phyloP scores from a whole-genome alignment of 2,329 filamentous ascomycete genomes.

The Scleromitrula shiraiana region DNA sequence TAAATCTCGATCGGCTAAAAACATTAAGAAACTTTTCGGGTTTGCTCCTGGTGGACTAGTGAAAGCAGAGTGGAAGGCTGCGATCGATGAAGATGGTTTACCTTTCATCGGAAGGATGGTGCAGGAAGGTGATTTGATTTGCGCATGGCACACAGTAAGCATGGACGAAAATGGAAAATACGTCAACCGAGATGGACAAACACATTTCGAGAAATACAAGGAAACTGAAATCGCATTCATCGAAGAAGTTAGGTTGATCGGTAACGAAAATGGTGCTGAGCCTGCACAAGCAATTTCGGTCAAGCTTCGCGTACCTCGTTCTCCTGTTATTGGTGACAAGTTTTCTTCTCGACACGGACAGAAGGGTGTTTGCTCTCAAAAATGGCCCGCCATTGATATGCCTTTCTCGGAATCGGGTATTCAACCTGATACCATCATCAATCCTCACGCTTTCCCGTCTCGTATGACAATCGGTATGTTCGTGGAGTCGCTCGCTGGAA shows the following conservation, averaged over 20 bases:
- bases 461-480: constrained; percentile 99
- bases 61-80: constrained; percentile 59
- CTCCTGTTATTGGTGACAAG: constrained; percentile 94
- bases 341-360: constrained; percentile 98
- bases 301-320: constrained; percentile 85
- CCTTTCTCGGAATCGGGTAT: constrained; percentile 96
- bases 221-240: constrained; percentile 81
- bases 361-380: constrained; percentile 93
- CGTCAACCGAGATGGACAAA: constrained; percentile 77
- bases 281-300: constrained; percentile 82
- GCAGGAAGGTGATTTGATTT: constrained; percentile 73
- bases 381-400: constrained; percentile 91
- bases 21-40: constrained; percentile 76
- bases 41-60: constrained; percentile 74
- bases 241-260: constrained; percentile 87
- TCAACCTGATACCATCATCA: constrained; percentile 96
- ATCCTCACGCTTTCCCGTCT: constrained; percentile 97
- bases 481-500: constrained; percentile 91
- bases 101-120: constrained; percentile 73
- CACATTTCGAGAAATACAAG: constrained; percentile 90
- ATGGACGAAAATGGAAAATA: constrained; percentile 71
- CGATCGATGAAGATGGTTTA: constrained; percentile 80
- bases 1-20: constrained; percentile 56
- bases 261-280: constrained; percentile 73
- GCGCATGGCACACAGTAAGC: constrained; percentile 82